Conservation (phyloP, 2,329 filamentous ascomycete species). For the Trichophyton simii region DNA sequence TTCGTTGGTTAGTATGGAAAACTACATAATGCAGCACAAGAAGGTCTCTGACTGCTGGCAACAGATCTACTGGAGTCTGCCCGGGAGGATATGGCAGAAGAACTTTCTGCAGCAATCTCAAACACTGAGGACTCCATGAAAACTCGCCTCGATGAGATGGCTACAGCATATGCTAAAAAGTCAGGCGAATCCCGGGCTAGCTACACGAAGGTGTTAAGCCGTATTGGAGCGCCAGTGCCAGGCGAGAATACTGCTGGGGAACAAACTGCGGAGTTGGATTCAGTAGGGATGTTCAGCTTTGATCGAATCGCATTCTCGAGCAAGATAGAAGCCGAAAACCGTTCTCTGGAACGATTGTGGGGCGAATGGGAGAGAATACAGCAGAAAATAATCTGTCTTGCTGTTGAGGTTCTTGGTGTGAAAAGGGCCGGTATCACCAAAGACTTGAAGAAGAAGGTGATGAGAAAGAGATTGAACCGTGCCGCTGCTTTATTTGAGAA, state of each 20-base stretch:
- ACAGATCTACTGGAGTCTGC: constrained; percentile 11
- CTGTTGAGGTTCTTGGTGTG: constrained; percentile 13
- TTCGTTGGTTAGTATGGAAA: background rate
- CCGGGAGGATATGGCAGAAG: constrained; percentile 9
- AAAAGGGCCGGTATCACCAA: background rate
- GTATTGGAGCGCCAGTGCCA: background rate
- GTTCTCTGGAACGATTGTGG: constrained; percentile 11
- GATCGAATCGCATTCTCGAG: background rate
- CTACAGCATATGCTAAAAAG: background rate
- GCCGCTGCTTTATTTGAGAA: constrained; percentile 5
- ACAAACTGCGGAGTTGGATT: background rate
- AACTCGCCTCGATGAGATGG: background rate
- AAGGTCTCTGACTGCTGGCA: background rate
- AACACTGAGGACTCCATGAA: constrained; percentile 6
- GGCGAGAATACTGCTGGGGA: background rate
- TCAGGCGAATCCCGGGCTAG: background rate
- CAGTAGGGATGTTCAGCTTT: background rate
- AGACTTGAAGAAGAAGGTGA: background rate
- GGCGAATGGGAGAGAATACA: constrained; percentile 17
- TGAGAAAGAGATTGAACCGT: constrained; percentile 9
- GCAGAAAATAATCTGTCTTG: constrained; percentile 14
- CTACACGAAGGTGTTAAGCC: background rate
- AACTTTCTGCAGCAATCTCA: constrained; percentile 8
- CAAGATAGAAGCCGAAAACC: constrained; percentile 3
- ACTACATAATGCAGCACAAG: background rate